Evolutionary conservation across 768 basidiomycete genomes (phyloP).

Genomic region (Harrya chromipes): DNA sequence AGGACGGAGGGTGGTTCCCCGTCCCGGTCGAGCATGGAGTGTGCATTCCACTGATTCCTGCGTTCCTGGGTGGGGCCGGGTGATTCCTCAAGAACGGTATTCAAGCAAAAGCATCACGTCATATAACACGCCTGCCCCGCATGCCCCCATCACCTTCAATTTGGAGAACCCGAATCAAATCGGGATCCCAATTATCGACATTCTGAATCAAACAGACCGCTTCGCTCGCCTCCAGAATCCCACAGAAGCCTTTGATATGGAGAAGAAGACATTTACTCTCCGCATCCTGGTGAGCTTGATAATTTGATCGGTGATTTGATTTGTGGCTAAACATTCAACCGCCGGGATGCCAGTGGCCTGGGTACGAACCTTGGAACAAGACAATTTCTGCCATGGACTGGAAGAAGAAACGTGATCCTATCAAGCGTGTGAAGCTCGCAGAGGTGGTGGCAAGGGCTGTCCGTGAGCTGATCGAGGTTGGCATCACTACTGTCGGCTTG

Average conservation of each 20-base stretch:
- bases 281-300: conserved; percentile 56
- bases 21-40: conserved; percentile 7
- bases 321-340: conserved; percentile 1
- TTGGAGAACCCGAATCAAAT: conserved; percentile 48
- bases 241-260: conserved; percentile 57
- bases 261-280: conserved; percentile 73
- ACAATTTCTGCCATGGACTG: conserved; percentile 79
- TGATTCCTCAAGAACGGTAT: conserved; percentile 26
- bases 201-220: conserved; percentile 47
- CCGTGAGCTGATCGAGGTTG: conserved; percentile 59
- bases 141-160: conserved; percentile 58
- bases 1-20: conserved; percentile 18
- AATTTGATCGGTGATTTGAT: neutral
- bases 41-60: conserved; percentile 10
- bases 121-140: conserved; percentile 29
- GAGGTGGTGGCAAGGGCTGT: conserved; percentile 73
- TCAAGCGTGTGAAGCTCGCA: conserved; percentile 69
- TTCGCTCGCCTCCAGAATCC: conserved; percentile 50
- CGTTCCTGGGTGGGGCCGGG: conserved; percentile 17
- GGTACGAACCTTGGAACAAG: conserved; percentile 68
- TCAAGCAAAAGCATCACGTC: conserved; percentile 10
- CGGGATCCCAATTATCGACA: conserved; percentile 62
- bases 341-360: conserved; percentile 61
- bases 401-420: conserved; percentile 67
- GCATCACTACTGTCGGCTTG: neutral